Evolutionary conservation across 2,329 filamentous ascomycete species (phyloP), one percentile per base, ranked within the genome.

Genomic region (Massarina eburnea): DNA sequence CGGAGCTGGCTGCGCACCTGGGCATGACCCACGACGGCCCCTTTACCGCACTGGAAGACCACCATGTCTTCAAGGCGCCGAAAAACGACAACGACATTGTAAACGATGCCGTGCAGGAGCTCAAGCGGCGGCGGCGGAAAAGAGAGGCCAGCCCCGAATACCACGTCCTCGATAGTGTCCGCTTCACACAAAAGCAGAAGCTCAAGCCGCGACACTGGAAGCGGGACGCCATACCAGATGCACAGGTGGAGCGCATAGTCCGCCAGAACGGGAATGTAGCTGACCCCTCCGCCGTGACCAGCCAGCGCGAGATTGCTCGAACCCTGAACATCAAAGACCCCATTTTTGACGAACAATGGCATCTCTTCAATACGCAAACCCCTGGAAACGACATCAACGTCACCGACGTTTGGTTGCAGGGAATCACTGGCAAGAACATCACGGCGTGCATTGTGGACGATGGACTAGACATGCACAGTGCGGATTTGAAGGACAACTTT

Each of bases 361-460:
- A 99, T 78, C 76, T 99, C 37, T 85, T 88, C 75, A 99, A 99
- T 67, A 78, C 87, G 0, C 67, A 87, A 5, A 84, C 95, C 58
- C 67, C 83, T 1, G 92, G 91, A 5, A 89, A 97, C 71, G 94
- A 99, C 67, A 81, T 99, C 62, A 99, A 99, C 62, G 91, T 97
- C n/a, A 95, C 91, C 0, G 90, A 85, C 10, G 80, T 97, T 5
- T 99, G 94, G 94, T 68, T 89, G 58, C 83, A 94, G 58, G 92
- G 91, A 4, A 85, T 96, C 46, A 97, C 92, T 0, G 94, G 94
- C 43, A 83, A 89, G 60, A 92, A 92, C 50, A 81, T 88, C 15
- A 96, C 89, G 1, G 90, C 95, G 2, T 92, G 92, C 43, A 94
- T 99, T 57, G 89, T 99, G 3, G 94, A 99, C 62, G 94, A 99